Evolutionary conservation across 2,329 filamentous ascomycete species (phyloP), one percentile per base, ranked within the genome.

Genomic region (Trichoderma koningii): DNA sequence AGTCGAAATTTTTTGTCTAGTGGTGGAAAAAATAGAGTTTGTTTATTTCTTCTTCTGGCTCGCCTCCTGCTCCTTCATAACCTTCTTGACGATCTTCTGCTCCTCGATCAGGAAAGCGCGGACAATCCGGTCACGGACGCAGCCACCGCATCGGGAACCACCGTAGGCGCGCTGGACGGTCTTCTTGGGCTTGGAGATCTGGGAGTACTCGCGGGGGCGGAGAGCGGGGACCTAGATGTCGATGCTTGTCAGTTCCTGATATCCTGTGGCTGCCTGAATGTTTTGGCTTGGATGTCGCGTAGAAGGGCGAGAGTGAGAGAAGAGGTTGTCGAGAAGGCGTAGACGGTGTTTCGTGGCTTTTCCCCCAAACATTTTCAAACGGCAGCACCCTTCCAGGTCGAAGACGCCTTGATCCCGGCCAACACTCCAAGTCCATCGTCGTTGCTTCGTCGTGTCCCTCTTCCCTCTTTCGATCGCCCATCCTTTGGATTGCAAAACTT

Each of bases 11-110:
- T 41, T 50, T 60, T 47, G 26, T 38, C 34, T 45, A 47, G 44
- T 57, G 47, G 45, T 30, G 30, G 50, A 30, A 55, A 41, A 41
- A 51, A 41, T n/a, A 14, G 3, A 4, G 34, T 45, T 45, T 15
- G 44, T 85, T 87, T 91, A 87, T 84, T 87, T 87, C 85, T 87
- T 87, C 82, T 85, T 88, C 76, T 84, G 80, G 77, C 82, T 79
- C 77, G 81, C 90, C 86, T 92, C 90, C 85, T 96, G 92, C 87
- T 98, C 94, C 91, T 97, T 97, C 81, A 98, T 88, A 77, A 99
- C 95, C 92, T 99, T 99, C 93, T 99, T 99, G 83, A 99, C 95
- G 76, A 99, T 98, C 92, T 99, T 99, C 88, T 99, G 95, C 89
- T 99, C 95, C 87, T 99, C 96, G 73, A 99, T 98, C 81, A 99